Base-by-base conservation (phyloP, 2,329 filamentous ascomycete species). In the Epichloe bromicola region DNA sequence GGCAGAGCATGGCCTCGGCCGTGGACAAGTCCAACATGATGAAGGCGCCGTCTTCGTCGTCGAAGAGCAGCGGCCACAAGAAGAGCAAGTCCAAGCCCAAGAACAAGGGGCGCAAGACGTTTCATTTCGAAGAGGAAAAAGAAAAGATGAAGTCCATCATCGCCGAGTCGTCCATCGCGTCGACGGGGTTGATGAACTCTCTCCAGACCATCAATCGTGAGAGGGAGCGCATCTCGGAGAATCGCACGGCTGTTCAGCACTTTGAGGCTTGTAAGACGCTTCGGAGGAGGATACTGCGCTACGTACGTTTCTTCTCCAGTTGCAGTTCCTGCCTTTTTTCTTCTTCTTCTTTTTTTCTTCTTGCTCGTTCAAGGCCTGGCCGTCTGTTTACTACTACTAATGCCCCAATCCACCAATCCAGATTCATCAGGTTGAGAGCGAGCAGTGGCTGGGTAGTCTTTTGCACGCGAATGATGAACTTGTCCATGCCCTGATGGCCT, bases 391-490 rank as follows among this genome's bases (percentile, higher is more conserved):
- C 26, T 40, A 36, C 48, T 53, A 36, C 48, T 53, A 23, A 54
- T 17, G 23, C 55, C 36, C 3, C 40, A 37, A 11, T 1, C 2
- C 51, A 83, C 3, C 40, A 36, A 14, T 1, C 2, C 51, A 83
- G 80, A 95, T 97, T 56, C 88, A 97, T 62, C 78, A 89, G 48
- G 85, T 97, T 12, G 88, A 95, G 64, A 84, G 82, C 8, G 91
- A 97, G 62, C 83, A 97, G 61, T 96, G 86, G 75, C 82, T 98
- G 8, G 93, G 91, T 41, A 84, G 88, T 54, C 75, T 98, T 4
- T 82, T 98, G 17, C 88, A 93, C 61, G 90, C 91, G 56, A 97
- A 98, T 61, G 93, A 98, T 60, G 87, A 95, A 67, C 82, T 98
- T n/a, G 87, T 97, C 40, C 85, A 85, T 55, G 88, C 90, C 1